Conservation (phyloP, 2,329 filamentous ascomycete genomes). For the Aspergillus fijiensis region DNA sequence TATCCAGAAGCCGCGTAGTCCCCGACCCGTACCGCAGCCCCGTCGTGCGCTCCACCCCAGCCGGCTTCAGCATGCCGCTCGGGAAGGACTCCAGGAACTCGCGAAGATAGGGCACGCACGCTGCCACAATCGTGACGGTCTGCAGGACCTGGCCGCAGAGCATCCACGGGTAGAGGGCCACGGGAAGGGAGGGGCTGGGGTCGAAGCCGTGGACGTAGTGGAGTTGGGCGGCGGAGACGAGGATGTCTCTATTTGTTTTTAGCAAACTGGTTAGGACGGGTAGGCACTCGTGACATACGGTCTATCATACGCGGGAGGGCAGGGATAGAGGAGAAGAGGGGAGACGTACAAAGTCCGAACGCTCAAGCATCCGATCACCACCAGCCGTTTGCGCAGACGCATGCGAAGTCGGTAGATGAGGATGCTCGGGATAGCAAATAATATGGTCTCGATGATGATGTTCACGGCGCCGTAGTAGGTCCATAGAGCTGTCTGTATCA, state of each 20-base stretch:
- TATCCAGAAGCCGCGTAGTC: background rate
- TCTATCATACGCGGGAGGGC: background rate
- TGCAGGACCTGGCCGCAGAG: constrained; percentile 9
- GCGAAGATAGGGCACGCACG: constrained; percentile 10
- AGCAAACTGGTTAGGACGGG: background rate
- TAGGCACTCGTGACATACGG: too few relatives aligned
- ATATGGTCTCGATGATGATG: background rate
- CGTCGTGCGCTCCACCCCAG: background rate
- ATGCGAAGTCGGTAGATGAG: constrained; percentile 3
- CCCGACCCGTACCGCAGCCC: constrained; percentile 1
- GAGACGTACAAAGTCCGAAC: background rate
- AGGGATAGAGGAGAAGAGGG: background rate
- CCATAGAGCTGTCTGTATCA: background rate
- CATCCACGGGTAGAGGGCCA: constrained; percentile 2
- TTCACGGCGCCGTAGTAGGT: background rate
- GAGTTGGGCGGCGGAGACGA: background rate
- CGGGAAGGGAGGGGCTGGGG: background rate
- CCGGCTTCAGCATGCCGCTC: constrained; percentile 7
- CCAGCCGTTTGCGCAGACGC: background rate
- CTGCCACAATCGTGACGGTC: constrained; percentile 4
- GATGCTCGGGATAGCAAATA: background rate
- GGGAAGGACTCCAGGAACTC: constrained; percentile 9
- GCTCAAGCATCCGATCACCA: constrained; percentile 7
- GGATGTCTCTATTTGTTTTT: background rate
- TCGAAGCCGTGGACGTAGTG: background rate